phyloP scores from a whole-genome alignment of 2,329 filamentous ascomycete species.

The Metarhizium brunneum region DNA sequence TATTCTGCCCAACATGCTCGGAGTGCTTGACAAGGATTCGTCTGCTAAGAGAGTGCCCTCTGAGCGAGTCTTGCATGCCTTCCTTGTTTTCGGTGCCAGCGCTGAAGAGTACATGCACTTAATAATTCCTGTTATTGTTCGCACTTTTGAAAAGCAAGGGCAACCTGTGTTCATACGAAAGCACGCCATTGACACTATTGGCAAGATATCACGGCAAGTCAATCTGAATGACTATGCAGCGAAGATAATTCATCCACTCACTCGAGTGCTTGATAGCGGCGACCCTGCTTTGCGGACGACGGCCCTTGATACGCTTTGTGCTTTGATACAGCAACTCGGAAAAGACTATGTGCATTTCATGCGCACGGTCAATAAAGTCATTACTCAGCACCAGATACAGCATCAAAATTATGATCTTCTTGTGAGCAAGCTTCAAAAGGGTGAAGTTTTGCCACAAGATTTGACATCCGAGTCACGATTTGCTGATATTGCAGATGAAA shows the following conservation, averaged over 20 bases:
- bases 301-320: slow-evolving; percentile 88
- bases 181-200: slow-evolving; percentile 87
- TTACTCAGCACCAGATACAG: slow-evolving; percentile 70
- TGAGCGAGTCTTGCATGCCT: slow-evolving; percentile 86
- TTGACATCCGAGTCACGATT: slow-evolving; percentile 80
- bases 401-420: slow-evolving; percentile 90
- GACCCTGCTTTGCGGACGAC: slow-evolving; percentile 69
- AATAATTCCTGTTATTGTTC: slow-evolving; percentile 91
- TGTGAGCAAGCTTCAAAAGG: slow-evolving; percentile 86
- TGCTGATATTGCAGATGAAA: slow-evolving; percentile 68
- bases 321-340: slow-evolving; percentile 89
- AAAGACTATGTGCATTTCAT: slow-evolving; percentile 94
- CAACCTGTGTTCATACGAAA: slow-evolving; percentile 74
- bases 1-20: slow-evolving; percentile 86
- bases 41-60: slow-evolving; percentile 70
- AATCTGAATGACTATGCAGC: slow-evolving; percentile 96
- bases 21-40: slow-evolving; percentile 79
- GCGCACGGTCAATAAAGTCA: slow-evolving; percentile 80
- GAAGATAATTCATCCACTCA: slow-evolving; percentile 90
- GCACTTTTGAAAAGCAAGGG: slow-evolving; percentile 82
- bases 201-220: slow-evolving; percentile 88
- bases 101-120: slow-evolving; percentile 99
- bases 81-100: slow-evolving; percentile 90
- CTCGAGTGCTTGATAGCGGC: slow-evolving; percentile 64
- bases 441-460: slow-evolving; percentile 90